phyloP scores from a whole-genome alignment of 768 basidiomycete species.

The Coprinopsis strossmayeri region DNA sequence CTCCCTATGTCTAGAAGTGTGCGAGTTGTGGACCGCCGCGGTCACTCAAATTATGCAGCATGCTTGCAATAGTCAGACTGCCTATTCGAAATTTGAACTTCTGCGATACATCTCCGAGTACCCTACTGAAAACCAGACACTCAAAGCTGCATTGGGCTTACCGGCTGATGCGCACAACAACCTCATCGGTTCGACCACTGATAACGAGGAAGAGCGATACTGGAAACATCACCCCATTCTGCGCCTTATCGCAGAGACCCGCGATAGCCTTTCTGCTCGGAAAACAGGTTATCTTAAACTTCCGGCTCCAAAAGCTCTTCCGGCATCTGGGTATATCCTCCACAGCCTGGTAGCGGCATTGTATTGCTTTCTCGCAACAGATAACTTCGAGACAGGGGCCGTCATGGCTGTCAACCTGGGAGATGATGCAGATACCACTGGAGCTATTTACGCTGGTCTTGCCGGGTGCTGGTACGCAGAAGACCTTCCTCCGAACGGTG shows the following conservation, averaged over 20 bases:
- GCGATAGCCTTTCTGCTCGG: slow-evolving; percentile 11
- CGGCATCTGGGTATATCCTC: slow-evolving; percentile 34
- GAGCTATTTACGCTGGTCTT: slow-evolving; percentile 38
- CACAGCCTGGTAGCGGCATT: slow-evolving; percentile 35
- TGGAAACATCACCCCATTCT: slow-evolving; percentile 31
- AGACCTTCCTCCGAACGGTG: slow-evolving; percentile 10
- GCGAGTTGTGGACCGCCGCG: slow-evolving; percentile 31
- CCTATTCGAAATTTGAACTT: slow-evolving; percentile 32
- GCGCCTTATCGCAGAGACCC: slow-evolving; percentile 23
- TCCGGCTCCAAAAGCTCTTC: slow-evolving; percentile 23
- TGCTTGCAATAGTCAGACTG: slow-evolving; percentile 4
- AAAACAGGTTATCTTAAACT: slow-evolving; percentile 13
- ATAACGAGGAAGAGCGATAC: slow-evolving; percentile 28
- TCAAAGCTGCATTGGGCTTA: slow-evolving; percentile 26
- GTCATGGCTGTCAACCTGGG: slow-evolving; percentile 39
- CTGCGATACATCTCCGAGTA: slow-evolving; percentile 31
- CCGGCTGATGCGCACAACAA: slow-evolving; percentile 16
- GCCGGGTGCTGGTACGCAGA: slow-evolving; percentile 37
- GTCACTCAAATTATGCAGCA: slow-evolving; percentile 27
- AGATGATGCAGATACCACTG: slow-evolving; percentile 38
- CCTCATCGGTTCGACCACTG: slow-evolving; percentile 13
- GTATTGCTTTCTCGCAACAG: slow-evolving; percentile 38
- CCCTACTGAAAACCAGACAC: slow-evolving; percentile 25
- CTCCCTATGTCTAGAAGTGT: slow-evolving; percentile 33
- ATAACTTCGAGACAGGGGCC: slow-evolving; percentile 38